Evolutionary conservation across 2,329 filamentous ascomycete species (phyloP), one percentile per base, ranked within the genome.

Genomic region (Pseudogymnoascus sp.): DNA sequence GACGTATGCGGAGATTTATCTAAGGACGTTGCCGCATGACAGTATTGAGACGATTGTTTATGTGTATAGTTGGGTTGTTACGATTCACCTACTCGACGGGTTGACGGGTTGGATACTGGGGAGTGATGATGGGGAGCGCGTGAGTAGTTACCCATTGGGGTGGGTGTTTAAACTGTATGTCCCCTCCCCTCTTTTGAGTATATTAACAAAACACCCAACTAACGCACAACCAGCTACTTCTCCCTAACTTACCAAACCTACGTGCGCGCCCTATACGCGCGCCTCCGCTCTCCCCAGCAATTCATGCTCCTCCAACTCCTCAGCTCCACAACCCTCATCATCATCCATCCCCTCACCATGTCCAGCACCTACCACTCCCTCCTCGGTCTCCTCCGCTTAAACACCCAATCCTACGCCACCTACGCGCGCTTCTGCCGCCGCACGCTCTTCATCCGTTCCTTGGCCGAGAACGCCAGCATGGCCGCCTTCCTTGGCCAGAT

Each of bases 191-290:
- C n/a, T 10, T 37, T 23, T 42, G 18, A n/a, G 26, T 29, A 3
- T 5, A 40, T 16, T 14, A 39, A 39, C 6, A 10, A 51, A 34
- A n/a, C 26, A 47, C 29, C 64, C 67, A 31, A 68, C 54, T 54
- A 12, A 47, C 2, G 3, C 31, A 12, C 31, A 16, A 40, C 21
- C 51, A 69, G 71, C 21, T 87, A 87, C 73, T 88, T 87, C 72
- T 84, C 84, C 78, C 75, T 88, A 61, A 89, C 86, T 5, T 89
- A 89, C 73, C 86, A 89, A 74, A 88, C 86, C 4, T 89, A 88
- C 74, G 86, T 89, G 11, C 84, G 86, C 62, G 85, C 86, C 10
- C 74, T 89, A 64, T 89, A 89, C 71, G 86, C 86, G 12, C 84
- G 86, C 16, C 81, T 89, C 12, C 85, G 86, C 66, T 86, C 83